Percentiles rank a stretch among this genome's conserved stretches.
Conservation (phyloP, 164 flowering plant genomes). For the Kingdonia uniflora region DNA sequence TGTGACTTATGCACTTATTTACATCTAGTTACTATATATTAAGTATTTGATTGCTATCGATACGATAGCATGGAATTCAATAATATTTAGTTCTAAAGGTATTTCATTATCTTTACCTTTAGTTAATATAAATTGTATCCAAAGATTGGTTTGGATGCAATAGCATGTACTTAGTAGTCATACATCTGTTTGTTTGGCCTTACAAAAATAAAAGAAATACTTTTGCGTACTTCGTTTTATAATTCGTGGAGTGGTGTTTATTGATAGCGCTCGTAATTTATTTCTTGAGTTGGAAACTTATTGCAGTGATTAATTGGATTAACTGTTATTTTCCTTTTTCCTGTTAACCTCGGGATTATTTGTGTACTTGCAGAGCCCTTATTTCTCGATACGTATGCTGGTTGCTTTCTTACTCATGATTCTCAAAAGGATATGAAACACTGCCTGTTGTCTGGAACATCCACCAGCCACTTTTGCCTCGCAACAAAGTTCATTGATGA, state of each 20-base stretch:
- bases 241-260: not conserved
- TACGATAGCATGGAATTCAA: too few species aligned
- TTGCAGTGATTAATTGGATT: not conserved
- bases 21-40: too few species aligned
- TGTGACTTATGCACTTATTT: too few species aligned
- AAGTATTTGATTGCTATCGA: too few species aligned
- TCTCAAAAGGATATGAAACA: constrained; percentile 18
- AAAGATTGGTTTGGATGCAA: too few species aligned
- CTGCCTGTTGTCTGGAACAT: constrained; percentile 1
- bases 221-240: not conserved
- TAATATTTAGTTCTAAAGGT: too few species aligned
- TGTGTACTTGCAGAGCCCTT: constrained; percentile 54
- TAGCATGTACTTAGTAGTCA: too few species aligned
- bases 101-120: too few species aligned
- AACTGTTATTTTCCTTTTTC: not conserved
- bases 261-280: not conserved
- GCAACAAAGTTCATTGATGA: constrained; percentile 88
- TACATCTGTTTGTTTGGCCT: not conserved
- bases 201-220: not conserved
- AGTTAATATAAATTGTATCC: too few species aligned
- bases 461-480: constrained; percentile 43
- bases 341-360: not conserved
- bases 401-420: constrained; percentile 37
- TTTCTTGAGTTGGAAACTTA: not conserved
- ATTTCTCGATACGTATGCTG: constrained; percentile 69